Percentiles rank a stretch among this genome's conserved stretches.
phyloP scores from a whole-genome alignment of 345 rosid species.

The Citropsis articulata region DNA sequence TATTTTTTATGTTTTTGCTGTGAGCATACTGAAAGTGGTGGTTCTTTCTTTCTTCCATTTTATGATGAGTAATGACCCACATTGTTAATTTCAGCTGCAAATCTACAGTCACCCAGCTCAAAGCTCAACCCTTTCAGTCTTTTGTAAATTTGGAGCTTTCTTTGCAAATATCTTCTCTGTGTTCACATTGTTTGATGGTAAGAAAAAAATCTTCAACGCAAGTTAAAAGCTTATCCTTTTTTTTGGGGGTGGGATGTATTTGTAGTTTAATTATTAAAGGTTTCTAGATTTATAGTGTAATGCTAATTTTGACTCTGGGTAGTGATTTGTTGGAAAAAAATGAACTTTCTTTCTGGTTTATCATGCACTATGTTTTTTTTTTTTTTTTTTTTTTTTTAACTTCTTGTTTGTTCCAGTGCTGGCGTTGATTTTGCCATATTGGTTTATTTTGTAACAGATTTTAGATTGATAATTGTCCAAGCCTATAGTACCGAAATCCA shows the following conservation, averaged over 20 bases:
- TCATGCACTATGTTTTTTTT: not conserved
- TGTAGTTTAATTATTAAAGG: not conserved
- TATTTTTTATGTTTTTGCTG: constrained; percentile 23
- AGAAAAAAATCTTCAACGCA: constrained; percentile 6
- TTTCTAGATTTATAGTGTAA: constrained; percentile 5
- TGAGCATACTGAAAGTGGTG: constrained; percentile 19
- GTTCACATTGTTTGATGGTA: constrained; percentile 33
- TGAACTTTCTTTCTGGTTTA: not conserved
- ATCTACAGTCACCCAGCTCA: constrained; percentile 20
- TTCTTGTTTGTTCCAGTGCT: not conserved
- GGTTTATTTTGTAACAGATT: constrained; percentile 13
- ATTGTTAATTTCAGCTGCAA: constrained; percentile 20
- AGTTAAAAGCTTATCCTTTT: constrained; percentile 21
- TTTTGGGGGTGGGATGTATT: not conserved
- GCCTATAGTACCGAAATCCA: constrained; percentile 1
- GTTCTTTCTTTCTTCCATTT: constrained; percentile 16
- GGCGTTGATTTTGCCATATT: constrained; percentile 7
- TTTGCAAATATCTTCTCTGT: constrained; percentile 21
- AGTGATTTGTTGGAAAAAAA: not conserved
- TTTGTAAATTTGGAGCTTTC: constrained; percentile 25
- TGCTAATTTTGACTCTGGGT: constrained; percentile 3
- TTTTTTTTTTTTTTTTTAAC: not conserved
- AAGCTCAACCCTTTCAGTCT: constrained; percentile 4
- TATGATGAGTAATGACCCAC: constrained; percentile 23
- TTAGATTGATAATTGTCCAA: constrained; percentile 4